Conservation (phyloP, 345 rosid species). For the Dipteronia dyeriana region DNA sequence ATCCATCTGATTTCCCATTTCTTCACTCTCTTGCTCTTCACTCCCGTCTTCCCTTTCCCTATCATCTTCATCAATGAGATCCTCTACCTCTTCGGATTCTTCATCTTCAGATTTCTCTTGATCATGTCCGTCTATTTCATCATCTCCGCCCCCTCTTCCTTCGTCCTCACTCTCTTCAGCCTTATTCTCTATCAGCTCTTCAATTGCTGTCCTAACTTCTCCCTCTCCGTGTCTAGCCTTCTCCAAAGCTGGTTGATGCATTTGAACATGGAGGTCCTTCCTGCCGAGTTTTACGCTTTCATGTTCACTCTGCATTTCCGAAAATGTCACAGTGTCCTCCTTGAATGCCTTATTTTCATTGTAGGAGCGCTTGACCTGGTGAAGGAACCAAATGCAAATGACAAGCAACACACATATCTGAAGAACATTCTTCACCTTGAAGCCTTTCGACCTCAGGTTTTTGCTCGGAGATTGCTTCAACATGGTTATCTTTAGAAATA, state of each 20-base stretch:
- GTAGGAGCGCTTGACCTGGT: constrained; percentile 48
- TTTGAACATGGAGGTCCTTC: constrained; percentile 39
- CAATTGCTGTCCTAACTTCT: constrained; percentile 23
- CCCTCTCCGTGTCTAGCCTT: constrained; percentile 17
- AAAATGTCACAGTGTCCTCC: constrained; percentile 1
- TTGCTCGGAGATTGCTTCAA: constrained; percentile 44
- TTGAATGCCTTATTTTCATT: constrained; percentile 21
- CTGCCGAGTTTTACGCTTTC: constrained; percentile 50
- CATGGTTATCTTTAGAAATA: constrained; percentile 26
- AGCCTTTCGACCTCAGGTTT: constrained; percentile 54
- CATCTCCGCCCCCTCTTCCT: constrained; percentile 47
- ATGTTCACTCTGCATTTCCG: constrained; percentile 16
- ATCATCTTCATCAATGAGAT: constrained; percentile 61
- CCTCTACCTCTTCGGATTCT: constrained; percentile 54
- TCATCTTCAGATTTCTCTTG: constrained; percentile 50
- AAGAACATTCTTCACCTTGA: constrained; percentile 57
- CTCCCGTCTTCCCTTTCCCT: constrained; percentile 39
- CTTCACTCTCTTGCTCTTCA: constrained; percentile 32
- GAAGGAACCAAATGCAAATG: constrained; percentile 54
- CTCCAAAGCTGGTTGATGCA: constrained; percentile 4
- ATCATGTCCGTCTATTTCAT: constrained; percentile 47
- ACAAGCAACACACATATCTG: constrained; percentile 54
- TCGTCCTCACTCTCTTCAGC: constrained; percentile 36
- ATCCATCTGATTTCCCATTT: constrained; percentile 24
- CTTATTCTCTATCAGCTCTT: constrained; percentile 35